These are phyloP conservation scores for Pichia ethanolica DNA, from an alignment of 805 yeast species.

Conservation along the genomic window DNA sequence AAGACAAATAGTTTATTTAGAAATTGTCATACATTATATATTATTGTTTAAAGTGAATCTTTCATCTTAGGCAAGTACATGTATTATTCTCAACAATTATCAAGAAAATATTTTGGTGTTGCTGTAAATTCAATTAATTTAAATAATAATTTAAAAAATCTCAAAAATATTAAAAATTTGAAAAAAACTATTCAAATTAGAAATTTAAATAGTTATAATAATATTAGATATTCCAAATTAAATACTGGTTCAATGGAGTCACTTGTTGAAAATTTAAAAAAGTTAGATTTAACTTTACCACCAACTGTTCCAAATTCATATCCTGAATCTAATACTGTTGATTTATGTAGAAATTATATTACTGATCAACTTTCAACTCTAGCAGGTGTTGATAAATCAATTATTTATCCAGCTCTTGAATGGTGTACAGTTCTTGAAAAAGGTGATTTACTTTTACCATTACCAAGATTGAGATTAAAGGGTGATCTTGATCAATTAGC, in stretches of 20 bases:
- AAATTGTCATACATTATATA: too few species aligned
- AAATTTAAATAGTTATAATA: too few species aligned
- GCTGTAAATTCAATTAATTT: too few species aligned
- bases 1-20: too few species aligned
- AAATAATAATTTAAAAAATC: too few species aligned
- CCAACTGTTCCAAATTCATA: constrained; percentile 46
- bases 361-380: constrained; percentile 67
- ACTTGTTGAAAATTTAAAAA: constrained; percentile 19
- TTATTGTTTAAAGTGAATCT: too few species aligned
- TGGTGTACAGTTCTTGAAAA: constrained; percentile 79
- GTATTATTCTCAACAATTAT: too few species aligned
- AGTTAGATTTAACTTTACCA: constrained; percentile 32
- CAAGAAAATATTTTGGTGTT: too few species aligned
- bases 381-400: constrained; percentile 58
- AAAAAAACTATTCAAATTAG: too few species aligned
- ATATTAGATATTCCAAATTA: not conserved
- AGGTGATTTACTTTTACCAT: constrained; percentile 88
- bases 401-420: constrained; percentile 82
- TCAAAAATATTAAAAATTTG: too few species aligned
- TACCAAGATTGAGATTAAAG: constrained; percentile 83
- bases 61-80: too few species aligned
- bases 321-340: constrained; percentile 77
- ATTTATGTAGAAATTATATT: constrained; percentile 84
- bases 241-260: constrained; percentile 12
- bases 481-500: constrained; percentile 77